phyloP scores from a whole-genome alignment of 228 moss, liverwort and hornwort species.

The Sphagnum magellanicum region DNA sequence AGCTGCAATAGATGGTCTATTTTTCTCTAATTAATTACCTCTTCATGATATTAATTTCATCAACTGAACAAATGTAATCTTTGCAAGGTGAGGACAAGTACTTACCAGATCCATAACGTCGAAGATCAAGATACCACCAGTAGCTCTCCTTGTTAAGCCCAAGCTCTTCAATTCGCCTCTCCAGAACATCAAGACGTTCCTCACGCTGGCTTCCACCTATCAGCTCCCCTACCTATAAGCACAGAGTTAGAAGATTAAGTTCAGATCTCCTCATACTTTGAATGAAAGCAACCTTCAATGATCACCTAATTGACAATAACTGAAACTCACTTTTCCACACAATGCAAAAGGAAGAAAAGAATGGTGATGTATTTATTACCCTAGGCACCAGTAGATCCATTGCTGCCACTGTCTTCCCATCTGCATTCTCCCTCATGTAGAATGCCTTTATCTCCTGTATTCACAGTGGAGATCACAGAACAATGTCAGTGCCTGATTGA shows the following conservation, averaged over 20 bases:
- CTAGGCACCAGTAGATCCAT: slow-evolving; percentile 96
- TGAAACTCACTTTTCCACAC: no score
- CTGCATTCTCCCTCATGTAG: slow-evolving; percentile 96
- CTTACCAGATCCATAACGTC: slow-evolving; percentile 85
- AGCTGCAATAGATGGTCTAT: no score
- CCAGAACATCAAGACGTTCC: slow-evolving; percentile 75
- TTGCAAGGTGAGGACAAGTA: neutral
- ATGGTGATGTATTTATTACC: slow-evolving; percentile 18
- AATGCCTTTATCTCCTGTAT: slow-evolving; percentile 96
- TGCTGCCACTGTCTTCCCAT: slow-evolving; percentile 93
- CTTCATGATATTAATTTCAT: no score
- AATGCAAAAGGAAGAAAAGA: no score
- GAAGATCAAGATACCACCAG: slow-evolving; percentile 98
- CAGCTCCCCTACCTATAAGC: slow-evolving; percentile 71
- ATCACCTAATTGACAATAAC: no score
- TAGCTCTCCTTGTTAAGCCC: slow-evolving; percentile 84
- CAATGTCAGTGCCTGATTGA: neutral
- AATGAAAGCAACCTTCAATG: no score
- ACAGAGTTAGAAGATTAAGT: neutral
- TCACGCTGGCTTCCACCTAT: slow-evolving; percentile 97
- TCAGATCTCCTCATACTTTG: no score
- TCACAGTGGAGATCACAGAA: neutral
- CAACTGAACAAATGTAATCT: neutral
- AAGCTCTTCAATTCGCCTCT: slow-evolving; percentile 77
- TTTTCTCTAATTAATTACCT: no score